Conservation (phyloP, 805 yeast species). For the Zygoascus bituminiphila region DNA sequence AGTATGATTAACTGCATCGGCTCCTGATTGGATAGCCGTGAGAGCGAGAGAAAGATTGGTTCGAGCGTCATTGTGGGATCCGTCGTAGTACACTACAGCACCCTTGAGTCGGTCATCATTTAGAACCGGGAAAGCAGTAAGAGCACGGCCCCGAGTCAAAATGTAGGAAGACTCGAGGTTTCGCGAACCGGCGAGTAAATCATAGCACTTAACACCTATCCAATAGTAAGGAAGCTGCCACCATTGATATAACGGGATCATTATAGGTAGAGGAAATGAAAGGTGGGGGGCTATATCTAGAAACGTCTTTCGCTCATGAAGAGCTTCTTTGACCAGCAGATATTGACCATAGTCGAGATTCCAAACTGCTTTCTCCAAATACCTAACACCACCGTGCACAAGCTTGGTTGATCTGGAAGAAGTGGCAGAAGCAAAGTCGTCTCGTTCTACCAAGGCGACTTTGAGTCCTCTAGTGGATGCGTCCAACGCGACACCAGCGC, state of each 20-base stretch:
- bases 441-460: slow-evolving; percentile 77
- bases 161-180: slow-evolving; percentile 73
- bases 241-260: slow-evolving; percentile 92
- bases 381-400: slow-evolving; percentile 97
- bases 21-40: slow-evolving; percentile 81
- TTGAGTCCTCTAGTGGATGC: slow-evolving; percentile 86
- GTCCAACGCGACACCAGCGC: slow-evolving; percentile 88
- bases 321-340: slow-evolving; percentile 81
- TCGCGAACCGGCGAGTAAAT: slow-evolving; percentile 83
- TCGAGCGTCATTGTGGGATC: slow-evolving; percentile 87
- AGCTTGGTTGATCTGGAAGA: slow-evolving; percentile 90
- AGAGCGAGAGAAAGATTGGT: slow-evolving; percentile 80
- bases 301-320: slow-evolving; percentile 79
- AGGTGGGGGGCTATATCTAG: slow-evolving; percentile 89
- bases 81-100: slow-evolving; percentile 90
- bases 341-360: slow-evolving; percentile 84
- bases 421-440: slow-evolving; percentile 88
- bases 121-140: slow-evolving; percentile 78
- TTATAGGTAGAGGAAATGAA: slow-evolving; percentile 75
- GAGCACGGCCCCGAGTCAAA: slow-evolving; percentile 55
- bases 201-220: slow-evolving; percentile 86
- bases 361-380: slow-evolving; percentile 89
- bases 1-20: slow-evolving; percentile 80
- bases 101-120: slow-evolving; percentile 75
- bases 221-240: slow-evolving; percentile 96